A percentile compares a stretch with the other conserved stretches of the same genome.
These are phyloP conservation scores for Stephanodiscus minutulus DNA, from an alignment of 108 stramenopile genomes.

Conservation along the genomic window DNA sequence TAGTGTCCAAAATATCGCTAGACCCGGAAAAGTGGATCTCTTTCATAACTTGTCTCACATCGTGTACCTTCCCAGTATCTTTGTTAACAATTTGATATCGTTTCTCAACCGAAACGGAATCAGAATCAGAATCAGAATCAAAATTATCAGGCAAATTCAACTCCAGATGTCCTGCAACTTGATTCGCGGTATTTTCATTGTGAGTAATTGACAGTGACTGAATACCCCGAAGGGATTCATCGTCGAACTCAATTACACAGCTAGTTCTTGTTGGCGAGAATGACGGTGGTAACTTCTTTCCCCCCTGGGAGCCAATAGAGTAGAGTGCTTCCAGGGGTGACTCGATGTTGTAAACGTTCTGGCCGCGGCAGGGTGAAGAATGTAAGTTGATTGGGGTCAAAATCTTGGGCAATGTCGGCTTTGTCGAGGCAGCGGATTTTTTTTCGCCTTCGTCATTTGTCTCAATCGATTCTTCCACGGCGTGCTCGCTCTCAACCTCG, in stretches of 20 bases:
- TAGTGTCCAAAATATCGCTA: slow-evolving; percentile 29
- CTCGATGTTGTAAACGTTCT: slow-evolving; percentile 8
- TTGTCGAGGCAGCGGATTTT: background rate
- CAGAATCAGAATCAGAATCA: slow-evolving; percentile 26
- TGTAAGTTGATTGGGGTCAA: background rate
- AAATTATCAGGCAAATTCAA: slow-evolving; percentile 7
- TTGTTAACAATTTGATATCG: slow-evolving; percentile 34
- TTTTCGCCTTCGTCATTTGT: background rate
- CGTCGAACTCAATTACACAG: background rate
- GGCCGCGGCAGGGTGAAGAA: background rate
- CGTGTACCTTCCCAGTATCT: slow-evolving; percentile 36
- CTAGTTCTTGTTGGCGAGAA: slow-evolving; percentile 10
- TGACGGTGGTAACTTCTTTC: background rate
- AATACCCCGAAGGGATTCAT: background rate
- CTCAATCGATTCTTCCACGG: background rate
- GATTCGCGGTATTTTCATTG: background rate
- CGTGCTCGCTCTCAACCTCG: background rate
- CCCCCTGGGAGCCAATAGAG: background rate
- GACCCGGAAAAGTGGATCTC: slow-evolving; percentile 33
- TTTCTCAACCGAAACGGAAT: background rate
- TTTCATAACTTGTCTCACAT: slow-evolving; percentile 39
- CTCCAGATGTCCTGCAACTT: background rate
- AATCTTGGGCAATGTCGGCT: background rate
- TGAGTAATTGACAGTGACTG: slow-evolving; percentile 13
- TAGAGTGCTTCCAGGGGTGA: slow-evolving; percentile 39